Evolutionary conservation across 768 basidiomycete species (phyloP).

Genomic region (Mycena kentingensis): DNA sequence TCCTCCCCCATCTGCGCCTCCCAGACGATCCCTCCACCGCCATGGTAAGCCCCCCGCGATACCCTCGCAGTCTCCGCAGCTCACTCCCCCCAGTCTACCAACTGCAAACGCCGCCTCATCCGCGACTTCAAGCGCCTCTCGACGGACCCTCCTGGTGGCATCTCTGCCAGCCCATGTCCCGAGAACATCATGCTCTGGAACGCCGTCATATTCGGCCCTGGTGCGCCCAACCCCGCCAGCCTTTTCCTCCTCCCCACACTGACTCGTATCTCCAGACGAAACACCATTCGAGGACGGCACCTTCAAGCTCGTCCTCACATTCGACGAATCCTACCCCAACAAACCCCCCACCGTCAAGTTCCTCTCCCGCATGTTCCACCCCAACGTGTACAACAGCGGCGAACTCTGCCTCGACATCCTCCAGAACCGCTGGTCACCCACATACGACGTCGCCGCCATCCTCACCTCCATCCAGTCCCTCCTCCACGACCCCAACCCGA

Average conservation of each 20-base stretch:
- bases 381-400: constrained; percentile 97
- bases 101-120: constrained; percentile 92
- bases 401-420: constrained; percentile 98
- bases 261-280: constrained; percentile 60
- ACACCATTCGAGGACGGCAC: constrained; percentile 99
- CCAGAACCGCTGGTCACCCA: constrained; percentile 98
- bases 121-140: constrained; percentile 97
- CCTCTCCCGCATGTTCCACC: constrained; percentile 97
- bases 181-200: constrained; percentile 99
- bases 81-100: constrained; percentile 72
- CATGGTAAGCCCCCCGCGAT: too few relatives aligned
- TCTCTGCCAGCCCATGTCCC: constrained; percentile 94
- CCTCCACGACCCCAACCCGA: constrained; percentile 96
- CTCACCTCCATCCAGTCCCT: constrained; percentile 95
- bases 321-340: constrained; percentile 98
- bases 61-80: too few relatives aligned
- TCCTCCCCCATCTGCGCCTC: too few relatives aligned
- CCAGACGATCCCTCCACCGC: too few relatives aligned
- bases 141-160: constrained; percentile 92
- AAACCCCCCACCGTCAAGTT: constrained; percentile 98
- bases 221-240: constrained; percentile 50
- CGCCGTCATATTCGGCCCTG: constrained; percentile 98
- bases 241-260: background rate
- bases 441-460: constrained; percentile 98
- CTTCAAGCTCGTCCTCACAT: constrained; percentile 92